Percentiles rank a stretch among this genome's conserved stretches.
These are phyloP conservation scores for Trifolium fragiferum DNA, from an alignment of 306 rosid genomes.

Conservation along the genomic window DNA sequence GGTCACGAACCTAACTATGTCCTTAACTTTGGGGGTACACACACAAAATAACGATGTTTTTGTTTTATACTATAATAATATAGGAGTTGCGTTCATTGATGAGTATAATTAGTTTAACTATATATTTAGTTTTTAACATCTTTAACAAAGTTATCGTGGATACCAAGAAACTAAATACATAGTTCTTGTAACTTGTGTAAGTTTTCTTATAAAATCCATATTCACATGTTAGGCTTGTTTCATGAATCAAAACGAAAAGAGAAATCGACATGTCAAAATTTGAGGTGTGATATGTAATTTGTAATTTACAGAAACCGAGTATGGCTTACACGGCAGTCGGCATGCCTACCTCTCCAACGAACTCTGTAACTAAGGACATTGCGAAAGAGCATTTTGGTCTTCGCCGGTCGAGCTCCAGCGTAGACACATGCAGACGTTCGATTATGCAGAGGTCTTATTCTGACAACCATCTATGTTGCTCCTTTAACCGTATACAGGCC, in stretches of 20 bases:
- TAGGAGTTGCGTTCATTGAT: constrained; percentile 36
- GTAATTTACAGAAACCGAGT: constrained; percentile 31
- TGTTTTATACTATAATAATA: constrained; percentile 17
- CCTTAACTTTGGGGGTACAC: constrained; percentile 34
- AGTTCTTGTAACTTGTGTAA: background rate
- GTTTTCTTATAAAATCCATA: constrained; percentile 43
- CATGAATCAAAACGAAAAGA: constrained; percentile 38
- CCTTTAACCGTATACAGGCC: constrained; percentile 52
- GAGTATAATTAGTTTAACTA: constrained; percentile 37
- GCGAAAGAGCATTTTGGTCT: constrained; percentile 52
- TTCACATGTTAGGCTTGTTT: constrained; percentile 31
- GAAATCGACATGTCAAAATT: constrained; percentile 1
- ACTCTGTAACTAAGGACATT: constrained; percentile 41
- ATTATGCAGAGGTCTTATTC: constrained; percentile 61
- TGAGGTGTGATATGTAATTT: constrained; percentile 11
- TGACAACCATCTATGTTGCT: constrained; percentile 65
- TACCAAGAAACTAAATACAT: constrained; percentile 46
- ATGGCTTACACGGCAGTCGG: constrained; percentile 63
- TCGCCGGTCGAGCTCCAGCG: constrained; percentile 61
- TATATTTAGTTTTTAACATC: constrained; percentile 30
- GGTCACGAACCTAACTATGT: constrained; percentile 42
- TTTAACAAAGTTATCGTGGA: constrained; percentile 37
- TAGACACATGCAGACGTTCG: constrained; percentile 49
- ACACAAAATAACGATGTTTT: constrained; percentile 25
- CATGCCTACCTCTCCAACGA: constrained; percentile 60